A percentile compares a stretch with the other conserved stretches of the same genome.
Evolutionary conservation across 768 basidiomycete genomes (phyloP).

Genomic region (Suillus ampliporus): DNA sequence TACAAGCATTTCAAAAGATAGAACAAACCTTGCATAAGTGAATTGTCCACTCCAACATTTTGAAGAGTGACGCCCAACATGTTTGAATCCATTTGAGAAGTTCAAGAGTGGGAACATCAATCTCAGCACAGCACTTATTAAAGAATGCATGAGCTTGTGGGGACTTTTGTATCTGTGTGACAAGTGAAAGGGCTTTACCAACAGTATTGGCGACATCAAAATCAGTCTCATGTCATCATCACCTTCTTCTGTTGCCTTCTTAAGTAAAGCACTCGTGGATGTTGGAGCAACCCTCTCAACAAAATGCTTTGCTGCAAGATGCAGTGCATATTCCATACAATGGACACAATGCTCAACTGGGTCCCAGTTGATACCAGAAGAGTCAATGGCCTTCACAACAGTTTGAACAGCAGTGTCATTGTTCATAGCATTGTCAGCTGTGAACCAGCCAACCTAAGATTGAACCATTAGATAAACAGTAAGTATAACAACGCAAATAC

Average conservation of each 20-base stretch:
- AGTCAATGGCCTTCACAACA: slow-evolving; percentile 20
- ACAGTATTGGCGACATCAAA: slow-evolving; percentile 15
- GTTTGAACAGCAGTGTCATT: slow-evolving; percentile 31
- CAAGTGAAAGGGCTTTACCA: slow-evolving; percentile 4
- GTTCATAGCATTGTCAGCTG: slow-evolving; percentile 34
- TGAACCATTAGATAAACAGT: slow-evolving; percentile 10
- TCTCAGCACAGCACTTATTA: slow-evolving; percentile 13
- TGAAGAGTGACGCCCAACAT: slow-evolving; percentile 34
- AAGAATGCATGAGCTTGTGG: slow-evolving; percentile 35
- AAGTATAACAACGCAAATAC: too few relatives aligned
- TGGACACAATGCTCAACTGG: slow-evolving; percentile 17
- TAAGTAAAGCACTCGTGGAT: too few relatives aligned
- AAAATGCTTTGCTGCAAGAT: slow-evolving; percentile 35
- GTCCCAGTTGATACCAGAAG: slow-evolving; percentile 24
- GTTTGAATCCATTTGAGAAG: slow-evolving; percentile 36
- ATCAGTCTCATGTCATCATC: slow-evolving; percentile 13
- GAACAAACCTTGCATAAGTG: slow-evolving; percentile 5
- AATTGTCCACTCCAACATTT: neutral
- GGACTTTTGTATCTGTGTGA: slow-evolving; percentile 28
- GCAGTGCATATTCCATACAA: slow-evolving; percentile 41
- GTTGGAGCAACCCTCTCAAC: slow-evolving; percentile 28
- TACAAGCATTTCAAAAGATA: too few relatives aligned
- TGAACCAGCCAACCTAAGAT: slow-evolving; percentile 34
- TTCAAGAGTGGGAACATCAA: slow-evolving; percentile 16
- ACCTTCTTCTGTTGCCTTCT: slow-evolving; percentile 9